A percentile compares a stretch with the other conserved stretches of the same genome.
phyloP scores from a whole-genome alignment of 1,284 basidiomycete species.

The Veloporphyrellus conicus region DNA sequence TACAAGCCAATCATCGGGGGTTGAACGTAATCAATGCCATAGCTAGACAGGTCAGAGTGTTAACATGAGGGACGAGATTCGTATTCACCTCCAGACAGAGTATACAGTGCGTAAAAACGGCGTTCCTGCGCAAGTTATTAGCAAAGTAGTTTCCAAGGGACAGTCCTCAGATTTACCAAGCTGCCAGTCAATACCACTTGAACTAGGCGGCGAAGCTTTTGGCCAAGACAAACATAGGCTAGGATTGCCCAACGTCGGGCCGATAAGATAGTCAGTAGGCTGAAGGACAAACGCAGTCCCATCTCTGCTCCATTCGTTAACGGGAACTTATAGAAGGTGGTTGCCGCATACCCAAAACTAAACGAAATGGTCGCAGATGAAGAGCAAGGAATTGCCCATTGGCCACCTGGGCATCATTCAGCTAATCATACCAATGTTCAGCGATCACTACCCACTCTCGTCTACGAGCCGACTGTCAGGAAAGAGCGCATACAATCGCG shows the following conservation, averaged over 20 bases:
- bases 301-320: conserved; percentile 14
- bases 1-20: conserved; percentile 73
- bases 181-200: conserved; percentile 86
- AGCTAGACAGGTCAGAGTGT: conserved; percentile 40
- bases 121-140: conserved; percentile 42
- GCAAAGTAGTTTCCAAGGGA: not conserved
- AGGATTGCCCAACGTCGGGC: conserved; percentile 61
- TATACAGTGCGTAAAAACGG: conserved; percentile 81
- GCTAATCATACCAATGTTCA: conserved; percentile 1
- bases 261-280: conserved; percentile 81
- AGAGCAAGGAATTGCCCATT: conserved; percentile 81
- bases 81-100: conserved; percentile 68
- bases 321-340: not conserved
- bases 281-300: conserved; percentile 43
- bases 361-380: conserved; percentile 65
- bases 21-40: conserved; percentile 68
- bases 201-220: conserved; percentile 56
- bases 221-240: conserved; percentile 82
- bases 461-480: conserved; percentile 69
- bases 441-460: conserved; percentile 34
- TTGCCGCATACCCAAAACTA: conserved; percentile 59
- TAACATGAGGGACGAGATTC: conserved; percentile 2
- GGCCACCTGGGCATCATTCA: conserved; percentile 46
- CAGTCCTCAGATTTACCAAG: conserved; percentile 43
- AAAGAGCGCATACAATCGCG: conserved; percentile 61